phyloP scores from a whole-genome alignment of 352 stramenopile genomes.

The Globisporangium megalacanthum region DNA sequence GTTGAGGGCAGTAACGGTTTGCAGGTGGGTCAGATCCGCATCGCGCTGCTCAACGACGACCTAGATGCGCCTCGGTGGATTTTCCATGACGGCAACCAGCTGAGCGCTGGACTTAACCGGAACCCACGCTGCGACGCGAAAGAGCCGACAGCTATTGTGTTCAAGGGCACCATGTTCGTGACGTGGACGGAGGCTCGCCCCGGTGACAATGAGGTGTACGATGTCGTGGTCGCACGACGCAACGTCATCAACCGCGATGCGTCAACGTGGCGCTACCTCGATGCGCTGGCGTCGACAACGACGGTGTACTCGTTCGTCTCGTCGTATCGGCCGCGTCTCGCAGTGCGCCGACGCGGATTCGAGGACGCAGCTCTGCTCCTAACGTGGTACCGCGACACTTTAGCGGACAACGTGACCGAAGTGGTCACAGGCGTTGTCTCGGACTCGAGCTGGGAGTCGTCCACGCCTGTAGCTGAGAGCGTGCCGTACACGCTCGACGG shows the following conservation, averaged over 20 bases:
- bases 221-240: slow-evolving; percentile 39
- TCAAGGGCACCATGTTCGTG: slow-evolving; percentile 52
- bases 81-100: slow-evolving; percentile 61
- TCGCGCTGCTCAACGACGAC: slow-evolving; percentile 50
- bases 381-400: slow-evolving; percentile 52
- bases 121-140: slow-evolving; percentile 38
- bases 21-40: slow-evolving; percentile 43
- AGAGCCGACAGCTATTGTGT: slow-evolving; percentile 33
- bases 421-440: slow-evolving; percentile 33
- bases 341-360: slow-evolving; percentile 38
- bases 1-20: slow-evolving; percentile 4
- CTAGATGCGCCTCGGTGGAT: slow-evolving; percentile 53
- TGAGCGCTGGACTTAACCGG: slow-evolving; percentile 37
- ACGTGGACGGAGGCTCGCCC: slow-evolving; percentile 39
- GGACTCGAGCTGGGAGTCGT: slow-evolving; percentile 38
- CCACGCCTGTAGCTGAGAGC: slow-evolving; percentile 12
- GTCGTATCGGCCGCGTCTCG: slow-evolving; percentile 31
- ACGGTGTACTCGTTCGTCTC: slow-evolving; percentile 34
- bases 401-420: slow-evolving; percentile 31
- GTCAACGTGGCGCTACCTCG: slow-evolving; percentile 49
- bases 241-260: slow-evolving; percentile 51
- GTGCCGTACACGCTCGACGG: slow-evolving; percentile 18
- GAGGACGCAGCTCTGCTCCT: slow-evolving; percentile 46
- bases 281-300: slow-evolving; percentile 21
- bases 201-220: slow-evolving; percentile 26